Percentiles rank a stretch among this genome's conserved stretches.
Evolutionary conservation across 176 grass and related monocot species (phyloP).

Genomic region (Urochloa ruziziensis): DNA sequence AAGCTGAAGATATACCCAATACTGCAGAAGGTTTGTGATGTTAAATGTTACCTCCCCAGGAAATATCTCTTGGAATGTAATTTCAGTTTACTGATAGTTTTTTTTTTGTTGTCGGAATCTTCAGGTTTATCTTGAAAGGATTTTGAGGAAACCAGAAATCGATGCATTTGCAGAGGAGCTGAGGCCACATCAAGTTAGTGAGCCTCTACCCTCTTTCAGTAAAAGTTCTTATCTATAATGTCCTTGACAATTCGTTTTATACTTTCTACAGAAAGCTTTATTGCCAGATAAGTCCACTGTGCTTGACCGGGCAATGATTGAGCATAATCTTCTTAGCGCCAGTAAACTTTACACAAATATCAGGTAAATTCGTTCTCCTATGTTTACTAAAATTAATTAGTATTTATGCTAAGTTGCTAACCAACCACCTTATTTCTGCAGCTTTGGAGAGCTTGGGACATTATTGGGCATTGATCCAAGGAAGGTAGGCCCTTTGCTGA

Average conservation of each 20-base stretch:
- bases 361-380: slow-evolving; percentile 46
- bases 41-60: background rate
- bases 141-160: slow-evolving; percentile 99
- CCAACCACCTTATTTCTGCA: slow-evolving; percentile 33
- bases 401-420: slow-evolving; percentile 25
- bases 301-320: slow-evolving; percentile 97
- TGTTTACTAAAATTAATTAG: slow-evolving; percentile 15
- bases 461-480: slow-evolving; percentile 91
- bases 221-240: background rate
- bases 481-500: slow-evolving; percentile 56
- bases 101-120: slow-evolving; percentile 17
- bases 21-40: slow-evolving; percentile 74
- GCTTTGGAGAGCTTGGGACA: slow-evolving; percentile 94
- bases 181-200: slow-evolving; percentile 79
- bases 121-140: slow-evolving; percentile 98
- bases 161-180: slow-evolving; percentile 97
- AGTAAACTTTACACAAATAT: slow-evolving; percentile 98
- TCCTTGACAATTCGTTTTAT: slow-evolving; percentile 18
- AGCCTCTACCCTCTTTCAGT: background rate
- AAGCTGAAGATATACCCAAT: slow-evolving; percentile 99
- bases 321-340: slow-evolving; percentile 96
- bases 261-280: slow-evolving; percentile 80
- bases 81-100: slow-evolving; percentile 6
- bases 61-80: background rate
- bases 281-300: slow-evolving; percentile 95